Evolutionary conservation across 371 early-diverging fungal genomes (phyloP), one percentile per base, ranked within the genome.

Genomic region (Rhizopus sp.): DNA sequence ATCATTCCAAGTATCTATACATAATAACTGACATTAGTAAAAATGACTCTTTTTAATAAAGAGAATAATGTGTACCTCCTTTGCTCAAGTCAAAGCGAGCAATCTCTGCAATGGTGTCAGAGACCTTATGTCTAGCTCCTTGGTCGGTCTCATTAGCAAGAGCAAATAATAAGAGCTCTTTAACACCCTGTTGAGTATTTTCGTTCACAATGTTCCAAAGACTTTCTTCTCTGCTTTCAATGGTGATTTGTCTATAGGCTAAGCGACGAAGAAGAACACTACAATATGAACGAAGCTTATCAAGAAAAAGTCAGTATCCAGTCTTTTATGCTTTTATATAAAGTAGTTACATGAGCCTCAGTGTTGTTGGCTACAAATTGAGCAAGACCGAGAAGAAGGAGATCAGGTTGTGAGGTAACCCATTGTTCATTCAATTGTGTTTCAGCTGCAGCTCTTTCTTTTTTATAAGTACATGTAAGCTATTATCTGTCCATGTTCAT

Each of bases 41-140:
- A n/a, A 2, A 13, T 38, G 17, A 45, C 85, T 75, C 23, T 23
- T 23, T 23, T 23, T 23, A 23, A 23, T 23, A 23, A 23, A 23
- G 2, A 23, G 23, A 23, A 23, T 23, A 23, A 2, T 46, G 12
- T 46, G 5, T 72, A 88, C 90, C 79, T 57, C 81, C 84, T 60
- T 79, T 81, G 48, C 59, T 49, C n/a, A 87, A 64, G 64, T 86
- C 83, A 62, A 85, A 82, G 67, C 86, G 87, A 55, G 88, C 87
- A 38, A 97, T 73, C 63, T 97, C 96, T 29, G 95, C 76, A 65
- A 95, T 89, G 41, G 94, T 88, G 73, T 97, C 97, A 64, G 92
- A 88, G 39, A 97, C 74, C 76, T 96, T 97, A 72, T 92, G 88
- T 46, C 95, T 83, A 29, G 92, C 89, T 16, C 78, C 69, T 56